These are phyloP conservation scores for Tolypocladium pustulatum DNA, from an alignment of 2,329 filamentous ascomycete species.

Conservation along the genomic window DNA sequence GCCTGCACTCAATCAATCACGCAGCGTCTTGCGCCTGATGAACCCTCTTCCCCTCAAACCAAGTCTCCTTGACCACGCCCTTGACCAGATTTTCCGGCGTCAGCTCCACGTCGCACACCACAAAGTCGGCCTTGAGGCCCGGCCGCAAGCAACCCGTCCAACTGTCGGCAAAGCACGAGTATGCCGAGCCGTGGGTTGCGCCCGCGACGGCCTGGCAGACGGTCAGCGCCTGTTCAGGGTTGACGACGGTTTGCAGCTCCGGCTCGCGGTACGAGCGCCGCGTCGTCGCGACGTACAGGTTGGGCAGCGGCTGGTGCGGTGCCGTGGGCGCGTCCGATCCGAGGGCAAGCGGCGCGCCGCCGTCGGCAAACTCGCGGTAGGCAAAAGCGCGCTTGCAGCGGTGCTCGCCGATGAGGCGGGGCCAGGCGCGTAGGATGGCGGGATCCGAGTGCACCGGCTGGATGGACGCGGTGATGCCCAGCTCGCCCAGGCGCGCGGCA, in stretches of 20 bases:
- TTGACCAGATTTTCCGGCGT: constrained; percentile 33
- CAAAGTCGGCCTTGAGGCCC: constrained; percentile 48
- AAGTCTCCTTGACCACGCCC: constrained; percentile 39
- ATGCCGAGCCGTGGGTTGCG: constrained; percentile 44
- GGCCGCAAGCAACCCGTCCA: constrained; percentile 40
- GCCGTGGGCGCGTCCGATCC: constrained; percentile 52
- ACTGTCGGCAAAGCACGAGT: constrained; percentile 46
- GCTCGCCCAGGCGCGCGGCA: constrained; percentile 41
- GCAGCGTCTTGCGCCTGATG: constrained; percentile 10
- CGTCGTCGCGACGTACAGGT: constrained; percentile 50
- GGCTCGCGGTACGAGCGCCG: constrained; percentile 42
- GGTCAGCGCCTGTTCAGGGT: constrained; percentile 41
- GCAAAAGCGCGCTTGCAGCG: constrained; percentile 50
- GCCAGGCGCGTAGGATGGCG: constrained; percentile 51
- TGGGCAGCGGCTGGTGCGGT: constrained; percentile 40
- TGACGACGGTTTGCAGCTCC: constrained; percentile 29
- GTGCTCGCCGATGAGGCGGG: constrained; percentile 40
- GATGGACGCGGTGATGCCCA: constrained; percentile 51
- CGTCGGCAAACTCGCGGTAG: constrained; percentile 48
- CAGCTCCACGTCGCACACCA: constrained; percentile 38
- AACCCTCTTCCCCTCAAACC: constrained; percentile 37
- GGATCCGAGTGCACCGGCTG: constrained; percentile 51
- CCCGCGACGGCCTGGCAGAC: constrained; percentile 43
- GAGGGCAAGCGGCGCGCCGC: constrained; percentile 43
- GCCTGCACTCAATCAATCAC: neutral